Evolutionary conservation across 2,329 filamentous ascomycete species (phyloP).

Genomic region (Lojkania enalia): DNA sequence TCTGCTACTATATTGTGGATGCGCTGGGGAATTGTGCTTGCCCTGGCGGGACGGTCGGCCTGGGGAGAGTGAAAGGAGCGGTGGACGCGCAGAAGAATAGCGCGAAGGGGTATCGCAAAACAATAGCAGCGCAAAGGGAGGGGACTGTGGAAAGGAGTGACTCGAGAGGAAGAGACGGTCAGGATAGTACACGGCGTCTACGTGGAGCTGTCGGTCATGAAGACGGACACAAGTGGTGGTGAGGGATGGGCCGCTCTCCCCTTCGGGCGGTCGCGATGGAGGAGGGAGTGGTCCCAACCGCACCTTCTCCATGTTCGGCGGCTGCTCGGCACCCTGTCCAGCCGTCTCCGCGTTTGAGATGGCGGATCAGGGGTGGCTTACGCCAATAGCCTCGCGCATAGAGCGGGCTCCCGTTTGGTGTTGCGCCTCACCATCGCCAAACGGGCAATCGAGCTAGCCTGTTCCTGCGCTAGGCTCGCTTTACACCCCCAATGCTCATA

Average conservation of each 20-base stretch:
- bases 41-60: slow-evolving; percentile 5
- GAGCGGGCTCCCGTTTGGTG: slow-evolving; percentile 14
- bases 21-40: slow-evolving; percentile 5
- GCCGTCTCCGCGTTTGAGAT: slow-evolving; percentile 13
- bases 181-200: slow-evolving; percentile 32
- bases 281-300: slow-evolving; percentile 7
- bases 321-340: slow-evolving; percentile 17
- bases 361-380: no score
- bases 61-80: slow-evolving; percentile 20
- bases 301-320: slow-evolving; percentile 12
- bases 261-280: slow-evolving; percentile 8
- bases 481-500: slow-evolving; percentile 8
- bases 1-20: slow-evolving; percentile 12
- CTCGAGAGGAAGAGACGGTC: slow-evolving; percentile 24
- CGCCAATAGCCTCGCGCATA: slow-evolving; percentile 11
- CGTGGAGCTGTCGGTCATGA: slow-evolving; percentile 19
- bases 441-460: slow-evolving; percentile 28
- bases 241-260: slow-evolving; percentile 4
- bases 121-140: slow-evolving; percentile 15
- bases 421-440: slow-evolving; percentile 27
- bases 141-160: slow-evolving; percentile 21
- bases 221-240: slow-evolving; percentile 30
- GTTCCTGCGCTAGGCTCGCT: slow-evolving; percentile 18
- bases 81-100: slow-evolving; percentile 26
- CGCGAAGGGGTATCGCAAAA: slow-evolving; percentile 19